These are phyloP conservation scores for Ceratobasidium sp. DNA, from an alignment of 1,284 basidiomycete species.

Conservation along the genomic window DNA sequence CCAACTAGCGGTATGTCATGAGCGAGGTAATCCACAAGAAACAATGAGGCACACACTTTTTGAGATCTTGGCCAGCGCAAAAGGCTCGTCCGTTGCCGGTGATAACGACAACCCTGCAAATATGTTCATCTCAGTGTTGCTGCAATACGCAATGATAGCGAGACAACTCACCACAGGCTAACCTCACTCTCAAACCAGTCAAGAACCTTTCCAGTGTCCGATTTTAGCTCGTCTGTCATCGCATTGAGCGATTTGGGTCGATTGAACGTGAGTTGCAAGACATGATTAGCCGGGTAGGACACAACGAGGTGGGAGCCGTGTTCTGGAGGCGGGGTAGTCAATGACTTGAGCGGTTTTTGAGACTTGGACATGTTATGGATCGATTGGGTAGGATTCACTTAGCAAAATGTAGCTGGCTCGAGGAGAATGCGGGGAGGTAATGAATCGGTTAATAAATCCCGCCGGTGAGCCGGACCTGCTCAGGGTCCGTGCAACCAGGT, in stretches of 20 bases:
- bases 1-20: conserved; percentile 55
- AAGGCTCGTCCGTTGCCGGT: conserved; percentile 79
- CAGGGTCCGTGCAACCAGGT: too few relatives aligned
- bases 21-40: conserved; percentile 8
- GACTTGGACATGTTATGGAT: conserved; percentile 16
- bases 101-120: conserved; percentile 71
- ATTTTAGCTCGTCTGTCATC: conserved; percentile 58
- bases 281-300: conserved; percentile 67
- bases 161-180: conserved; percentile 64
- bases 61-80: conserved; percentile 82
- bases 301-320: conserved; percentile 59
- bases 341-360: conserved; percentile 8
- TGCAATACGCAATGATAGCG: neutral
- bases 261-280: conserved; percentile 76
- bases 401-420: too few relatives aligned
- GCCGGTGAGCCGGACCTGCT: too few relatives aligned
- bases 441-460: too few relatives aligned
- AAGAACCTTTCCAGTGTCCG: conserved; percentile 63
- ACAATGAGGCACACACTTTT: conserved; percentile 61
- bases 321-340: conserved; percentile 4
- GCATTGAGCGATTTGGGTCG: conserved; percentile 57
- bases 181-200: conserved; percentile 81
- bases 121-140: neutral
- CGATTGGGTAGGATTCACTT: too few relatives aligned
- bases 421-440: too few relatives aligned